phyloP scores from a whole-genome alignment of 371 early-diverging fungal species.

The Batrachochytrium dendrobatidis region DNA sequence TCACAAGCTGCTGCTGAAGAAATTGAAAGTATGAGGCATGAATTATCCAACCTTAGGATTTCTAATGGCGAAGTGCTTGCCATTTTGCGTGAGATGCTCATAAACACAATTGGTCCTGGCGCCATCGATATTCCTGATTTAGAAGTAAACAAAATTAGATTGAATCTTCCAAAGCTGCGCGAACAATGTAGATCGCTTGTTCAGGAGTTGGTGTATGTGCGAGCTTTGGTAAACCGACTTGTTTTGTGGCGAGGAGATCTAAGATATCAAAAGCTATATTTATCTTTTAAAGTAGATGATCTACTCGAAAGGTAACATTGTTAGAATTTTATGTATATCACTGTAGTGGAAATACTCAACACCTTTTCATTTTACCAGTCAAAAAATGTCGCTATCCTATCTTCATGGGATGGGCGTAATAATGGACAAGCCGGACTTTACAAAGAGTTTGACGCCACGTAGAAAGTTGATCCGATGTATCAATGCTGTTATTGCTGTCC shows the following conservation, averaged over 20 bases:
- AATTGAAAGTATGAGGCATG: constrained; percentile 1
- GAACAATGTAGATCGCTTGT: constrained; percentile 25
- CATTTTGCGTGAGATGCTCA: neutral
- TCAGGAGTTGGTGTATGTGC: constrained; percentile 27
- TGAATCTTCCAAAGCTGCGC: constrained; percentile 8
- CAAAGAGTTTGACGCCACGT: neutral
- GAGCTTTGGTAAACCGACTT: constrained; percentile 26
- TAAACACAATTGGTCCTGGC: constrained; percentile 3
- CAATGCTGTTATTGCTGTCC: neutral
- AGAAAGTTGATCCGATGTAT: neutral
- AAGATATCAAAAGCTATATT: constrained; percentile 37
- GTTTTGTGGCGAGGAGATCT: constrained; percentile 33
- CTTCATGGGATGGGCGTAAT: neutral
- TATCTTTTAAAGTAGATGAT: constrained; percentile 30
- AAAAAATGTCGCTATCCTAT: constrained; percentile 1
- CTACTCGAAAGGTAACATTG: constrained; percentile 17
- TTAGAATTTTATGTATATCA: neutral
- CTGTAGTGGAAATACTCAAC: too few species aligned
- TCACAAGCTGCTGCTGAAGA: constrained; percentile 1
- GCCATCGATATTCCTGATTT: constrained; percentile 1
- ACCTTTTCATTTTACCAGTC: neutral
- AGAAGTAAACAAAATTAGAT: neutral
- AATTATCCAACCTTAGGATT: neutral
- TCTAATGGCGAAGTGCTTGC: neutral
- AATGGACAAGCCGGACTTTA: neutral